These are phyloP conservation scores for Fraxinus dipetala DNA, from an alignment of 305 asterid species.

Conservation along the genomic window DNA sequence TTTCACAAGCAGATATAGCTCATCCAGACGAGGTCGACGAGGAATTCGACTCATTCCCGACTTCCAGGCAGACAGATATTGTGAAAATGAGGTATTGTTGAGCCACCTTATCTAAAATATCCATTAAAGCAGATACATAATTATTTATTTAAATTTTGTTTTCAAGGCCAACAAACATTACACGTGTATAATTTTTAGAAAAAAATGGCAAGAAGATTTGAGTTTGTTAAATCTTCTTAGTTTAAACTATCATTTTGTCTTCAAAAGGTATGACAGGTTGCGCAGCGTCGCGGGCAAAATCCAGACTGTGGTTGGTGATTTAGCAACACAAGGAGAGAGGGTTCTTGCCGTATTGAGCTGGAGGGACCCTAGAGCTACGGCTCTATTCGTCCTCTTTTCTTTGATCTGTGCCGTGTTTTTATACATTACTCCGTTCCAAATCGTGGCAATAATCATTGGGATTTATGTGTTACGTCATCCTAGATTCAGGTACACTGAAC, in stretches of 20 bases:
- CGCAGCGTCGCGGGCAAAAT: constrained; percentile 84
- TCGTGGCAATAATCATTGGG: constrained; percentile 71
- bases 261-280: constrained; percentile 55
- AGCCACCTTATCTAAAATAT: not conserved
- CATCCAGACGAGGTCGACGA: constrained; percentile 86
- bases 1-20: constrained; percentile 75
- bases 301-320: constrained; percentile 80
- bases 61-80: constrained; percentile 54
- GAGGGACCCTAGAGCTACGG: constrained; percentile 95
- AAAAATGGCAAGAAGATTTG: not conserved
- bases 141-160: not conserved
- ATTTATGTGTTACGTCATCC: constrained; percentile 81
- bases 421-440: constrained; percentile 86
- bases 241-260: not conserved
- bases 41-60: constrained; percentile 85
- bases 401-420: constrained; percentile 73
- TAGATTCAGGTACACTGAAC: constrained; percentile 40
- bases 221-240: not conserved
- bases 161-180: not conserved
- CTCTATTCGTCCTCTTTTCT: constrained; percentile 63
- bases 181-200: not conserved
- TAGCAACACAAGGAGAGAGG: constrained; percentile 94
- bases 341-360: constrained; percentile 82
- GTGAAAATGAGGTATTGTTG: constrained; percentile 56
- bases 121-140: not conserved